Conservation (phyloP, 2,329 filamentous ascomycete genomes). For the Colletotrichum australisinense region DNA sequence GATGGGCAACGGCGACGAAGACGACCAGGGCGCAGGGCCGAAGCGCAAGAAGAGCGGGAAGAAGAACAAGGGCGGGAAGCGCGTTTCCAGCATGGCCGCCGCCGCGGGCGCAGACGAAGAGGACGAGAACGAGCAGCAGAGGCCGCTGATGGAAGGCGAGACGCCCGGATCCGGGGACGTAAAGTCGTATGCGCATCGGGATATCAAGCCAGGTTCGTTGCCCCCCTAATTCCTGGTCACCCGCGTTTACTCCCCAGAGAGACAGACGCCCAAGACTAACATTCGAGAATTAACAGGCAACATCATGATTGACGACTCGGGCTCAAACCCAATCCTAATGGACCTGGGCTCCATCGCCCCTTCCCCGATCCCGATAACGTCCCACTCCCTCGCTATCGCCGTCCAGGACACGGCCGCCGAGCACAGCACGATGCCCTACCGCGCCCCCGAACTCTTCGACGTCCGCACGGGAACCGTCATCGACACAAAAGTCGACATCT, state of each 20-base stretch:
- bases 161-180: constrained; percentile 75
- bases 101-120: constrained; percentile 68
- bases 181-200: constrained; percentile 90
- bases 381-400: constrained; percentile 87
- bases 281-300: constrained; percentile 68
- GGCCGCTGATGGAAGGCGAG: constrained; percentile 86
- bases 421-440: constrained; percentile 98
- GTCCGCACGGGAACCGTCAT: constrained; percentile 93
- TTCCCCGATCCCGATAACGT: constrained; percentile 89
- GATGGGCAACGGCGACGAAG: constrained; percentile 58
- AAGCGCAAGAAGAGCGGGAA: constrained; percentile 43
- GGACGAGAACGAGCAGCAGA: constrained; percentile 79
- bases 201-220: constrained; percentile 87
- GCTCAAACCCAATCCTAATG: constrained; percentile 92
- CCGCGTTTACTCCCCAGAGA: too few relatives aligned
- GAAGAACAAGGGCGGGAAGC: constrained; percentile 50
- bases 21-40: constrained; percentile 50
- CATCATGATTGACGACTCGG: constrained; percentile 97
- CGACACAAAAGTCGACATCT: constrained; percentile 97
- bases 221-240: neutral
- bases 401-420: constrained; percentile 96
- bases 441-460: constrained; percentile 96
- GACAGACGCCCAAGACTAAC: neutral
- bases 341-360: constrained; percentile 92
- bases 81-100: constrained; percentile 42